A percentile compares a stretch with the other conserved stretches of the same genome.
Evolutionary conservation across 495 filamentous ascomycete genomes (phyloP).

Genomic region (Hypoxylon trugodes): DNA sequence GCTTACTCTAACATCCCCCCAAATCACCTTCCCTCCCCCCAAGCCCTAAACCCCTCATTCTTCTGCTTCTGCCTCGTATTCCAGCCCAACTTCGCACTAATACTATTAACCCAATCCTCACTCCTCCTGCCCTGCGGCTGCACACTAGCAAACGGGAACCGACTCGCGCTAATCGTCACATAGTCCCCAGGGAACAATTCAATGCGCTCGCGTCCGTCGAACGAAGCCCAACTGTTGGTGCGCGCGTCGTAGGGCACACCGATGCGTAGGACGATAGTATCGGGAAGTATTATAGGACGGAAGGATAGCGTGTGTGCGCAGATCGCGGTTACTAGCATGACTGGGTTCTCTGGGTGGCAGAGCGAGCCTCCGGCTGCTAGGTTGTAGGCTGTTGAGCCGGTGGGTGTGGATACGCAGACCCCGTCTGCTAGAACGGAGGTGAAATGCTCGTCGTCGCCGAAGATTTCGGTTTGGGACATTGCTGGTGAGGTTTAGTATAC

Average conservation of each 20-base stretch:
- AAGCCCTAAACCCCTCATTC: constrained; percentile 51
- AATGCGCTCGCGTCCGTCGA: constrained; percentile 90
- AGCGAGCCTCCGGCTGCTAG: constrained; percentile 94
- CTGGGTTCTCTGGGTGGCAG: constrained; percentile 95
- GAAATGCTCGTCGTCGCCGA: constrained; percentile 95
- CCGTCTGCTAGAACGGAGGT: constrained; percentile 88
- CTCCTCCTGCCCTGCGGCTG: constrained; percentile 75
- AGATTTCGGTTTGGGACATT: constrained; percentile 88
- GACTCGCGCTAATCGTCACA: constrained; percentile 89
- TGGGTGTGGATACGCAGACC: constrained; percentile 89
- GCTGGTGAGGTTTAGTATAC: constrained; percentile 54
- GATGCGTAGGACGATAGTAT: constrained; percentile 89
- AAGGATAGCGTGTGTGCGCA: constrained; percentile 97
- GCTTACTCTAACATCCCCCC: neutral
- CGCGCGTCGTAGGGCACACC: constrained; percentile 93
- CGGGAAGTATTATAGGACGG: constrained; percentile 92
- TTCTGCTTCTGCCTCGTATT: constrained; percentile 86
- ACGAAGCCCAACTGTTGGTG: constrained; percentile 92
- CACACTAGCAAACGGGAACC: constrained; percentile 93
- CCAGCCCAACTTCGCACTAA: constrained; percentile 91
- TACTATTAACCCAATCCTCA: constrained; percentile 94
- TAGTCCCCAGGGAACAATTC: constrained; percentile 93
- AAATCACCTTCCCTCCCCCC: neutral
- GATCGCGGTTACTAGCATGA: constrained; percentile 94
- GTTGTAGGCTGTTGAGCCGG: constrained; percentile 96